Evolutionary conservation across 148 eudicot genomes (phyloP).

Genomic region (Rhododendron kiyosumense): DNA sequence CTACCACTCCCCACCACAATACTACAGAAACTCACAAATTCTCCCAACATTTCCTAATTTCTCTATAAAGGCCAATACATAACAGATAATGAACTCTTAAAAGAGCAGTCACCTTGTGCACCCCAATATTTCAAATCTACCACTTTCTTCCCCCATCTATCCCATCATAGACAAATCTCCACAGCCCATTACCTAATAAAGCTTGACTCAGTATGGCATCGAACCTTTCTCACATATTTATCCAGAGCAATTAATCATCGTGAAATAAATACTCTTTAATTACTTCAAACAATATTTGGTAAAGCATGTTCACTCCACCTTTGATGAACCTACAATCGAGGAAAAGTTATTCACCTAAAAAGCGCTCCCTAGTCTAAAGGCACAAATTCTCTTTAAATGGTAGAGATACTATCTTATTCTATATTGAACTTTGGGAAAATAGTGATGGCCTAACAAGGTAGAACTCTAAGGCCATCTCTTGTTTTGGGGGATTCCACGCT

Average conservation of each 20-base stretch:
- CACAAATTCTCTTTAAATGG: not conserved
- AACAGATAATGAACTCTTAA: not conserved
- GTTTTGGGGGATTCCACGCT: not conserved
- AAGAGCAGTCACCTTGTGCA: not conserved
- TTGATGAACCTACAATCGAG: not conserved
- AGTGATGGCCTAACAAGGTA: not conserved
- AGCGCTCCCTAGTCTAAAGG: not conserved
- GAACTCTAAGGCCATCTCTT: not conserved
- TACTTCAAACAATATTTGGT: not conserved
- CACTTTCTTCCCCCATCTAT: not conserved
- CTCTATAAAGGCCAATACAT: not conserved
- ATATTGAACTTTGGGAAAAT: not conserved
- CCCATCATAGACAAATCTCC: not conserved
- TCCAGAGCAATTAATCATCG: not conserved
- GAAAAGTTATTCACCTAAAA: not conserved
- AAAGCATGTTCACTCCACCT: not conserved
- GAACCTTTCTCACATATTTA: not conserved
- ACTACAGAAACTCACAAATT: not conserved
- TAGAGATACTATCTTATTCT: not conserved
- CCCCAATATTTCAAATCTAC: not conserved
- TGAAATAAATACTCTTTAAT: not conserved
- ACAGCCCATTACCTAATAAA: not conserved
- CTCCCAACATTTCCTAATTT: not conserved
- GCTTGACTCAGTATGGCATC: not conserved
- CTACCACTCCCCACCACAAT: not conserved